A percentile compares a stretch with the other conserved stretches of the same genome.
phyloP scores from a whole-genome alignment of 805 yeast genomes.

The Cyberlindnera mississippiensis region DNA sequence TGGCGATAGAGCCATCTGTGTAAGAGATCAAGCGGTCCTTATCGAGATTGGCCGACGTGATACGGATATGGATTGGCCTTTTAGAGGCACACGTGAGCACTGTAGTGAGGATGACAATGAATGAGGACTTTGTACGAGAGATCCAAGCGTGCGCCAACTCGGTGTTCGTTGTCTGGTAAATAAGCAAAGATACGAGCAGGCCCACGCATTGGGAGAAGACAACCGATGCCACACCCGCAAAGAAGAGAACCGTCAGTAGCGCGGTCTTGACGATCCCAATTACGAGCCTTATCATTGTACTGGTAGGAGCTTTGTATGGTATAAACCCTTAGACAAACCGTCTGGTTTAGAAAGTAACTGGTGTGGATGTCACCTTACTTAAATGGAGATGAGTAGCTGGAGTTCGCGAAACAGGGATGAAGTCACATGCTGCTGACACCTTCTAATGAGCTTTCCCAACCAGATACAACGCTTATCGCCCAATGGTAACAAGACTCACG shows the following conservation, averaged over 20 bases:
- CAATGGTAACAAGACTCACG: too few relatives aligned
- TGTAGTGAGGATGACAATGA: slow-evolving; percentile 50
- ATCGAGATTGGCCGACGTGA: slow-evolving; percentile 41
- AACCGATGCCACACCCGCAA: slow-evolving; percentile 40
- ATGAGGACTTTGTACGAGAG: slow-evolving; percentile 53
- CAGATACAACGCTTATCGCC: too few relatives aligned
- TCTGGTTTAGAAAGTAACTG: too few relatives aligned
- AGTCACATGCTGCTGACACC: too few relatives aligned
- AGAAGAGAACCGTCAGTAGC: slow-evolving; percentile 10
- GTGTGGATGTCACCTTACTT: too few relatives aligned
- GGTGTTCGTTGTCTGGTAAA: slow-evolving; percentile 31
- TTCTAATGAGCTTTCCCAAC: too few relatives aligned
- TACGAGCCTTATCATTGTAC: neutral
- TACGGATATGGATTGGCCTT: slow-evolving; percentile 43
- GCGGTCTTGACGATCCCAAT: slow-evolving; percentile 16
- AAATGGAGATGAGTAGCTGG: too few relatives aligned
- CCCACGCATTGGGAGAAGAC: slow-evolving; percentile 44
- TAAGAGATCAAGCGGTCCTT: slow-evolving; percentile 9
- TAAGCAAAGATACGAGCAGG: slow-evolving; percentile 10
- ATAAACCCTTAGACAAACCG: neutral
- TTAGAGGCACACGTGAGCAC: slow-evolving; percentile 44
- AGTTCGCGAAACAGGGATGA: too few relatives aligned
- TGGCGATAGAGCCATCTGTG: slow-evolving; percentile 12
- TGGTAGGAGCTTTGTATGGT: neutral
- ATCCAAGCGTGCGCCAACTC: slow-evolving; percentile 38